Conservation (phyloP, 345 rosid genomes). For the Camelina laxa region DNA sequence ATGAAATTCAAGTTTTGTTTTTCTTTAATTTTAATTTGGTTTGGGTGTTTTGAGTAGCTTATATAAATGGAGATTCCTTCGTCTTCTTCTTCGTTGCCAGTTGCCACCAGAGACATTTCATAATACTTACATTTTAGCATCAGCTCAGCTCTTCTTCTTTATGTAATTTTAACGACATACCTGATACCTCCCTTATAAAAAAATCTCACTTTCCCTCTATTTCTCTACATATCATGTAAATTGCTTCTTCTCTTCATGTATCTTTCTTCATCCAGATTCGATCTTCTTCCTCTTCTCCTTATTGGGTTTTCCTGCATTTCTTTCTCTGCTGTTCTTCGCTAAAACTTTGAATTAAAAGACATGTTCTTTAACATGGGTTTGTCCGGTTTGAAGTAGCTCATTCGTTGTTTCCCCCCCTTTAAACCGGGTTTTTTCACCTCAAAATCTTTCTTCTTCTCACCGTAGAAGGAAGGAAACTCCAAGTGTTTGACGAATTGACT, state of each 20-base stretch:
- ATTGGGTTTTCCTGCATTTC: slow-evolving; percentile 30
- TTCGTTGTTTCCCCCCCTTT: slow-evolving; percentile 21
- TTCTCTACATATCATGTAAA: slow-evolving; percentile 38
- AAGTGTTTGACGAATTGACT: slow-evolving; percentile 44
- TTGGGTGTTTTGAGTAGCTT: slow-evolving; percentile 3
- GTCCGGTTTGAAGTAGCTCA: slow-evolving; percentile 31
- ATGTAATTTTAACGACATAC: slow-evolving; percentile 36
- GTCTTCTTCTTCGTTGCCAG: slow-evolving; percentile 40
- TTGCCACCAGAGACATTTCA: slow-evolving; percentile 38
- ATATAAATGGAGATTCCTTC: slow-evolving; percentile 41
- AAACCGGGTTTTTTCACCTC: slow-evolving; percentile 35
- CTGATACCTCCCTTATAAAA: not conserved
- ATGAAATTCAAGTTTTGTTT: not conserved
- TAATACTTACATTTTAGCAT: slow-evolving; percentile 9
- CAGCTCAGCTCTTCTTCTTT: not conserved
- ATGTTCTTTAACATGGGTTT: slow-evolving; percentile 45
- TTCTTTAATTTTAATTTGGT: too few species aligned
- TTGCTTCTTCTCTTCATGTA: slow-evolving; percentile 18
- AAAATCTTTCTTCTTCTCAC: slow-evolving; percentile 1
- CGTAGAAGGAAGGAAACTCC: slow-evolving; percentile 21
- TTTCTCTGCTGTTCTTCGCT: slow-evolving; percentile 29
- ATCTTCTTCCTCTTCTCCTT: slow-evolving; percentile 16
- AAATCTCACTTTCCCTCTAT: not conserved
- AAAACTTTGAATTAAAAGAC: not conserved
- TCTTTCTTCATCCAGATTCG: slow-evolving; percentile 30